Evolutionary conservation across 2,329 filamentous ascomycete genomes (phyloP).

Genomic region (Davidsoniella virescens): DNA sequence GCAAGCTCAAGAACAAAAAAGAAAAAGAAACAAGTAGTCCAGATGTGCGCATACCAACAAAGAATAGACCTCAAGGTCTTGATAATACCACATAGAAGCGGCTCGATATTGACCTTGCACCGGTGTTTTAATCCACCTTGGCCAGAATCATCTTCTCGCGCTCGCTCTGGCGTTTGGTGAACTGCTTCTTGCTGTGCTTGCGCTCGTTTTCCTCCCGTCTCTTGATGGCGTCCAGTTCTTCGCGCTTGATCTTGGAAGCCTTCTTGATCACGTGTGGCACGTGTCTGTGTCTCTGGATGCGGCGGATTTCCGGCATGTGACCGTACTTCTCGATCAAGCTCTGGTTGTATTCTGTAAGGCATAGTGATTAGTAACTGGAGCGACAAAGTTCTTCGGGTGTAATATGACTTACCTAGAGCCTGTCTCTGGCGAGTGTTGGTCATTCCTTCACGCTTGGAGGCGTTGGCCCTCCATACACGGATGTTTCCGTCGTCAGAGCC

Average conservation of each 20-base stretch:
- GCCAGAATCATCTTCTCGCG: slow-evolving; percentile 86
- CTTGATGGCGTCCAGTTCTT: slow-evolving; percentile 79
- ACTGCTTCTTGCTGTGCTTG: slow-evolving; percentile 74
- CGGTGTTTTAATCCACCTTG: slow-evolving; percentile 30
- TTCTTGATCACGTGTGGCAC: slow-evolving; percentile 90
- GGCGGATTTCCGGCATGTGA: slow-evolving; percentile 90
- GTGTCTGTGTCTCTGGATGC: slow-evolving; percentile 83
- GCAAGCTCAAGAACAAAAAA: not conserved
- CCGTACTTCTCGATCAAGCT: slow-evolving; percentile 68
- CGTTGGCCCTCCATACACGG: slow-evolving; percentile 74
- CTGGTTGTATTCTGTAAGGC: slow-evolving; percentile 58
- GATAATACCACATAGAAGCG: not conserved
- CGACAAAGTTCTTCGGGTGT: too few species aligned
- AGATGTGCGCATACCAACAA: too few species aligned
- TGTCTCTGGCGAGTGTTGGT: slow-evolving; percentile 74
- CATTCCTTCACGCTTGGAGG: slow-evolving; percentile 67
- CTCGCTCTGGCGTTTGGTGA: slow-evolving; percentile 56
- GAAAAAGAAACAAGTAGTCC: not conserved
- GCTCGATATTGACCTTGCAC: not conserved
- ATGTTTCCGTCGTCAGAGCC: slow-evolving; percentile 86
- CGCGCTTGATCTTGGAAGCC: slow-evolving; percentile 82
- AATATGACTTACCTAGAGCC: slow-evolving; percentile 34
- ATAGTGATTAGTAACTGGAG: not conserved
- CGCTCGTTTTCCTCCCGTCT: slow-evolving; percentile 85
- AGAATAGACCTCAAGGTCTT: not conserved